Base-by-base conservation (phyloP, 2,329 filamentous ascomycete genomes). In the Arthrinium puccinioides region DNA sequence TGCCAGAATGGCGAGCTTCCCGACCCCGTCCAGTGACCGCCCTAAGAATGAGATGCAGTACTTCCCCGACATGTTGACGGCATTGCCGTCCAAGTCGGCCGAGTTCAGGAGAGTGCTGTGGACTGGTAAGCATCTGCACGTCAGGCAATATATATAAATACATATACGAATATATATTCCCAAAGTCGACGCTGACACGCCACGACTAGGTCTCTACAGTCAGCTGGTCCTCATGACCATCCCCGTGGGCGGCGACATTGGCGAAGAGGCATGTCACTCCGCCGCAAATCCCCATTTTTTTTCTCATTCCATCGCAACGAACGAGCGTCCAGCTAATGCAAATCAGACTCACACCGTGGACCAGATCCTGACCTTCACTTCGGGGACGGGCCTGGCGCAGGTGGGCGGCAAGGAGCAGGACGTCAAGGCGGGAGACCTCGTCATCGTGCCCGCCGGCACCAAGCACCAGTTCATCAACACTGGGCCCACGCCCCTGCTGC, bases 171-270 rank as follows among this genome's bases (percentile, higher is more conserved):
- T n/a, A n/a, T n/a, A n/a, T n/a, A n/a, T n/a, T 3, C 6, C 9
- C 14, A 10, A 5, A 4, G 19, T 14, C 6, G 3, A 25, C 21
- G 13, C 25, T 39, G 30, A 44, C 9, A 21, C 1, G 15, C 4
- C 9, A 11, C 30, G 5, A 10, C 13, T 10, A 2, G 77, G 77
- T 0, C 57, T 82, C 6, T 81, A 80, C 53, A 69, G 66, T 9
- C 78, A 82, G 54, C 55, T 82, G 8, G 77, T 82, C 0, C 65
- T 77, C 1, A 82, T 82, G 77, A 77, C 76, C 29, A 66, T 82
- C 1, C 78, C 77, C 0, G 71, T 78, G 0, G 69, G 67, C 11
- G 76, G 77, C 3, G 76, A 82, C 21, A 82, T 82, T 46, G 76
- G 78, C n/a, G 76, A 82, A 36, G 76, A 82, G 58, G 76, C 79